phyloP scores from a whole-genome alignment of 148 eudicot genomes.

The Diospyros lotus region DNA sequence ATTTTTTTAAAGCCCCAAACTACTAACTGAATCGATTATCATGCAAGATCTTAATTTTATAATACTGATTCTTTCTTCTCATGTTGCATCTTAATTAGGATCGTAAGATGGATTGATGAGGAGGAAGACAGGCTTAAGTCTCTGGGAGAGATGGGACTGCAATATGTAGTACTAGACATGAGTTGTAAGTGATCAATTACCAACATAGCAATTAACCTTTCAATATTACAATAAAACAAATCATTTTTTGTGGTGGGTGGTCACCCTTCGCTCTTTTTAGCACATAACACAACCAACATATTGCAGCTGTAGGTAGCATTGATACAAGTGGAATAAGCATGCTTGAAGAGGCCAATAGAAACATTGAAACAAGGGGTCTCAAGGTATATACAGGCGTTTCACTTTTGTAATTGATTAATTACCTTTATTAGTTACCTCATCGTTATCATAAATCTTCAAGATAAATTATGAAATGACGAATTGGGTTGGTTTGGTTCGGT shows the following conservation, averaged over 20 bases:
- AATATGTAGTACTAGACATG: conserved; percentile 53
- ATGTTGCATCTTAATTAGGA: conserved; percentile 15
- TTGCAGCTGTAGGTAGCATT: conserved; percentile 56
- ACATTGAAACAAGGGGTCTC: conserved; percentile 25
- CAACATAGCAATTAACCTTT: background rate
- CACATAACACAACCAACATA: no score
- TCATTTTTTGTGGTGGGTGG: no score
- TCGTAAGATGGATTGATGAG: conserved; percentile 49
- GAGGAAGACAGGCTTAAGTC: conserved; percentile 50
- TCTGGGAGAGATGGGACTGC: conserved; percentile 25
- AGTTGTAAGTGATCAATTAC: conserved; percentile 28
- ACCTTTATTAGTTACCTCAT: background rate
- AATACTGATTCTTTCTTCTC: no score
- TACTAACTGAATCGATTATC: no score
- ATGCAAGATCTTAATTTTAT: no score
- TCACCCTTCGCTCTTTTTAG: no score
- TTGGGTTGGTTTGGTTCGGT: background rate
- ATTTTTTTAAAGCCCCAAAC: background rate
- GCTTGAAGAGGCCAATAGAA: conserved; percentile 45
- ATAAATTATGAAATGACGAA: no score
- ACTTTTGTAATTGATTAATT: background rate
- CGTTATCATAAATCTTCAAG: background rate
- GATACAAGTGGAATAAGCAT: conserved; percentile 62
- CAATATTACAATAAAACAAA: background rate
- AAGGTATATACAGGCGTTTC: conserved; percentile 29